Evolutionary conservation across 352 stramenopile genomes (phyloP).

Genomic region (Paralagenidium karlingii): DNA sequence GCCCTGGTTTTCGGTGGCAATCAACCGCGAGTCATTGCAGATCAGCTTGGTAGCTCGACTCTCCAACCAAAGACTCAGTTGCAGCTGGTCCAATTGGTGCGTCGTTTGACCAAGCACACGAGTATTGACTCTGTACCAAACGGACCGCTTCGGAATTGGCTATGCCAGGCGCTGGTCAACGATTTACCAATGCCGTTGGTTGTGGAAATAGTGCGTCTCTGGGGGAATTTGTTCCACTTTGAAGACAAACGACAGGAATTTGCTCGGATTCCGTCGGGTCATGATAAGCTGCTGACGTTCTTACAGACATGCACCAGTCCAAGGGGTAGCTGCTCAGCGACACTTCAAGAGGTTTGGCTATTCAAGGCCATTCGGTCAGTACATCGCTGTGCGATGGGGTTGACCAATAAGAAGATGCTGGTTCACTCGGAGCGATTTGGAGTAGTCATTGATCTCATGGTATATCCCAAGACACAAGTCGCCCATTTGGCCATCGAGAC

Average conservation of each 20-base stretch:
- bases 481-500: constrained; percentile 22
- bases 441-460: constrained; percentile 25
- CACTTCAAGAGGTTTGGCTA: neutral
- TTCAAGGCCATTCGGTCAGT: constrained; percentile 1
- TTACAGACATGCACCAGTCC: constrained; percentile 9
- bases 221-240: constrained; percentile 45
- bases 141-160: constrained; percentile 18
- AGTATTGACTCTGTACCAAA: constrained; percentile 22
- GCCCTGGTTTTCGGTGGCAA: constrained; percentile 24
- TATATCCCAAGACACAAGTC: constrained; percentile 18
- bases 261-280: constrained; percentile 16
- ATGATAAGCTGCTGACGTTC: constrained; percentile 25
- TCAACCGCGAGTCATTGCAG: constrained; percentile 35
- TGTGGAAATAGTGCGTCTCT: constrained; percentile 12
- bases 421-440: constrained; percentile 29
- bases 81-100: constrained; percentile 19
- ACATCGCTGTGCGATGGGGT: constrained; percentile 9
- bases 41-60: constrained; percentile 33
- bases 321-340: neutral
- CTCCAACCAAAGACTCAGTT: constrained; percentile 15
- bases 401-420: constrained; percentile 18
- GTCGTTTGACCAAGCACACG: constrained; percentile 43
- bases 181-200: constrained; percentile 9
- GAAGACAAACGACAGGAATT: constrained; percentile 41
- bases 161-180: constrained; percentile 28